Conservation (phyloP, 2,329 filamentous ascomycete genomes). For the Sporothrix dimorphospora region DNA sequence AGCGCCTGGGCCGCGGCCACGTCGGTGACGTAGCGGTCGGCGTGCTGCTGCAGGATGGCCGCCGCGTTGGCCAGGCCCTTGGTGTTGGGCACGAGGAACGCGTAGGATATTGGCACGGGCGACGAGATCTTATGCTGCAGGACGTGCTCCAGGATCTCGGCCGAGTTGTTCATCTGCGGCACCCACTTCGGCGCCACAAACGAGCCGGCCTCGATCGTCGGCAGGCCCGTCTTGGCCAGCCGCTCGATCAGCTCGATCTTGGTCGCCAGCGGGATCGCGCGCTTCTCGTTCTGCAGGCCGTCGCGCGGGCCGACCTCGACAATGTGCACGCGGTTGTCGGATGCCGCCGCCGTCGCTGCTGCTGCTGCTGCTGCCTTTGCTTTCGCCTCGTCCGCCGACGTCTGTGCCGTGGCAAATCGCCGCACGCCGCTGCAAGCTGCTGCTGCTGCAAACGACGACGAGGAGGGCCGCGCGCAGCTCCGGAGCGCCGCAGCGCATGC, state of each 20-base stretch:
- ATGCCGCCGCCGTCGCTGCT: background rate
- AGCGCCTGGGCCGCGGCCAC: constrained; percentile 42
- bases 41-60: constrained; percentile 56
- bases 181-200: constrained; percentile 86
- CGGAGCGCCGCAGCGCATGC: constrained; percentile 12
- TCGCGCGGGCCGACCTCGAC: constrained; percentile 85
- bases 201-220: constrained; percentile 77
- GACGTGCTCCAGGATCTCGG: constrained; percentile 71
- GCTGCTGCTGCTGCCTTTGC: background rate
- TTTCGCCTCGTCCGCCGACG: constrained; percentile 12
- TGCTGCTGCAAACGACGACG: background rate
- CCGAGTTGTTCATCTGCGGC: constrained; percentile 83
- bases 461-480: constrained; percentile 7
- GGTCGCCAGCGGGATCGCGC: constrained; percentile 67
- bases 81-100: constrained; percentile 78
- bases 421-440: background rate
- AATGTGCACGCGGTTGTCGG: constrained; percentile 46
- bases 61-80: constrained; percentile 70
- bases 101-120: constrained; percentile 66
- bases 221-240: constrained; percentile 68
- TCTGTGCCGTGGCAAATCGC: constrained; percentile 25
- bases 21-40: constrained; percentile 55
- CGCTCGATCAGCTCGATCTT: constrained; percentile 77
- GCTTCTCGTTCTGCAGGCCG: constrained; percentile 85
- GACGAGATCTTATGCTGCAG: constrained; percentile 61